Evolutionary conservation across 2,329 filamentous ascomycete species (phyloP).

Genomic region (Claviceps fusiformis): DNA sequence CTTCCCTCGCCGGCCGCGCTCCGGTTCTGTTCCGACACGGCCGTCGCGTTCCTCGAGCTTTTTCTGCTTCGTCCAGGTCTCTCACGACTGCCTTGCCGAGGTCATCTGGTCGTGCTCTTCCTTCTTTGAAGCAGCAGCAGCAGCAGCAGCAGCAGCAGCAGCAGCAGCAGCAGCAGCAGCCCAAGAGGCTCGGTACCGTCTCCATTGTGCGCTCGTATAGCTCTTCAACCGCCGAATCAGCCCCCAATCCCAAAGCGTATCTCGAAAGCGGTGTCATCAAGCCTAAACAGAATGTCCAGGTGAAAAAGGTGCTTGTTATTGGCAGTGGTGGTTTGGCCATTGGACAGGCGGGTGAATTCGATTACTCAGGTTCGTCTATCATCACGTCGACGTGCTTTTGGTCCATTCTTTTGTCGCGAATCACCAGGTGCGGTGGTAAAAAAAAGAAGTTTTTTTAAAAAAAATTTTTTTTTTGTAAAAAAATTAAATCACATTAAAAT

Average conservation of each 20-base stretch:
- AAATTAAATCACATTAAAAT: too few species aligned
- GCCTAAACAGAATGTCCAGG: constrained; percentile 64
- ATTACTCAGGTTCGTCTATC: constrained; percentile 71
- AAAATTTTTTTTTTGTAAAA: too few species aligned
- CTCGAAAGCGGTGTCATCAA: constrained; percentile 78
- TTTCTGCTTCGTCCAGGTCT: constrained; percentile 29
- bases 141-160: too few species aligned
- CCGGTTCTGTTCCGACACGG: constrained; percentile 44
- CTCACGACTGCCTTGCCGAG: constrained; percentile 26
- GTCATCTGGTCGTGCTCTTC: constrained; percentile 19
- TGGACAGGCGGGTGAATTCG: constrained; percentile 95
- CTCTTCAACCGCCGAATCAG: constrained; percentile 43
- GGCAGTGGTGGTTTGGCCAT: constrained; percentile 91
- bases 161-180: constrained; percentile 9
- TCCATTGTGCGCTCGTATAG: constrained; percentile 29
- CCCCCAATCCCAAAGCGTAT: constrained; percentile 75
- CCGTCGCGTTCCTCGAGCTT: constrained; percentile 32
- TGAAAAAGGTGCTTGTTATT: constrained; percentile 96
- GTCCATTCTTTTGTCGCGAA: not conserved
- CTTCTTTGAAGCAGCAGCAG: constrained; percentile 17
- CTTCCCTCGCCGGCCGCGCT: constrained; percentile 40
- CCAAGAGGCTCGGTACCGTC: constrained; percentile 35
- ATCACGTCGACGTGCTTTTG: too few species aligned
- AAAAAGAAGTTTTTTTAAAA: not conserved
- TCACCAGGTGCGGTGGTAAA: not conserved